phyloP scores from a whole-genome alignment of 768 basidiomycete species.

The Collybiopsis confluens region DNA sequence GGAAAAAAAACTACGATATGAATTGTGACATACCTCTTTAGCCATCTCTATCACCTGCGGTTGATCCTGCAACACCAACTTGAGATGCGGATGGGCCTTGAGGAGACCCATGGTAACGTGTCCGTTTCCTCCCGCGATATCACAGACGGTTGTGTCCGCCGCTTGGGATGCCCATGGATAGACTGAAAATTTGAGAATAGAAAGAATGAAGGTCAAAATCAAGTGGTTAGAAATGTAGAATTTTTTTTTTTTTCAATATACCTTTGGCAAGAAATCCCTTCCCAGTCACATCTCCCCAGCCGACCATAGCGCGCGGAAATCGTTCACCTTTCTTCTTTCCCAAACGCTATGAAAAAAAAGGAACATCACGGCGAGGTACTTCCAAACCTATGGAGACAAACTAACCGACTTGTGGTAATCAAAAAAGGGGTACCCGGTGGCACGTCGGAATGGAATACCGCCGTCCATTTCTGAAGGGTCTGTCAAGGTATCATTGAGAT shows the following conservation, averaged over 20 bases:
- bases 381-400: neutral
- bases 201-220: neutral
- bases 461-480: conserved; percentile 18
- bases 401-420: conserved; percentile 13
- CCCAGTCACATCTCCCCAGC: conserved; percentile 24
- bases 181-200: conserved; percentile 14
- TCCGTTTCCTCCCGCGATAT: conserved; percentile 37
- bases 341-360: conserved; percentile 9
- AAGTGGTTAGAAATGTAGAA: neutral
- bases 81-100: conserved; percentile 27
- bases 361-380: neutral
- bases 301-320: conserved; percentile 27
- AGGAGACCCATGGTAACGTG: conserved; percentile 26
- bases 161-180: conserved; percentile 31
- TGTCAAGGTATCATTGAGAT: conserved; percentile 30
- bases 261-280: conserved; percentile 24
- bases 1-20: too few relatives aligned
- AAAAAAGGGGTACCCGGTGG: conserved; percentile 15
- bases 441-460: conserved; percentile 13
- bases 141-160: conserved; percentile 27
- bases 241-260: conserved; percentile 10
- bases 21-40: conserved; percentile 13
- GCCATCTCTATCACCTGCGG: conserved; percentile 25
- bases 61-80: conserved; percentile 34
- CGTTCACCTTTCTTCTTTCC: conserved; percentile 16